phyloP scores from a whole-genome alignment of 306 rosid genomes.

The Phaseolus lunatus region DNA sequence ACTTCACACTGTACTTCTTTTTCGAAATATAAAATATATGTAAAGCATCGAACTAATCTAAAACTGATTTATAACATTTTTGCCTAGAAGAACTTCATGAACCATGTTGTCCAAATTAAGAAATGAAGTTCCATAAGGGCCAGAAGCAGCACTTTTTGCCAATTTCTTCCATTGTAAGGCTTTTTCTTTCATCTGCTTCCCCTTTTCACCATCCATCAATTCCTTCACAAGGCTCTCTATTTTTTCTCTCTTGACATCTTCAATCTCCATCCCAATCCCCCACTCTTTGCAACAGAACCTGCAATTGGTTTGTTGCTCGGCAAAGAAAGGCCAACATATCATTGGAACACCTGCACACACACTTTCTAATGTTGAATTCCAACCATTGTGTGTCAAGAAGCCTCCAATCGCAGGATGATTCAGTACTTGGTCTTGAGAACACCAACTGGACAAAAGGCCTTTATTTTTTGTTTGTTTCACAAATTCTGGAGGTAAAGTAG shows the following conservation, averaged over 20 bases:
- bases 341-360: constrained; percentile 64
- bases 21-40: no score
- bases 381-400: constrained; percentile 69
- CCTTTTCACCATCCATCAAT: constrained; percentile 66
- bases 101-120: constrained; percentile 48
- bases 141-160: constrained; percentile 44
- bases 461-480: constrained; percentile 43
- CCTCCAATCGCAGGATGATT: constrained; percentile 62
- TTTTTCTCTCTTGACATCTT: constrained; percentile 50
- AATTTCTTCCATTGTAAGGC: constrained; percentile 58
- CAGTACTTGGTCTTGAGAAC: constrained; percentile 64
- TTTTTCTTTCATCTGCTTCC: constrained; percentile 57
- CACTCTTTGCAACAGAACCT: constrained; percentile 58
- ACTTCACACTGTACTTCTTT: no score
- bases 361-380: constrained; percentile 83
- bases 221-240: constrained; percentile 60
- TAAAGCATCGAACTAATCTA: background rate
- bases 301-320: constrained; percentile 81
- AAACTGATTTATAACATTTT: background rate
- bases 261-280: constrained; percentile 78
- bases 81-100: background rate
- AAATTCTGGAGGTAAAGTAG: constrained; percentile 55
- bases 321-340: constrained; percentile 83
- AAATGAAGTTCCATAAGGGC: constrained; percentile 50
- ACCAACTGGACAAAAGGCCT: constrained; percentile 59